Percentiles rank a stretch among this genome's conserved stretches.
phyloP scores from a whole-genome alignment of 192 early-diverging fungal species.

The Podila clonocystis region DNA sequence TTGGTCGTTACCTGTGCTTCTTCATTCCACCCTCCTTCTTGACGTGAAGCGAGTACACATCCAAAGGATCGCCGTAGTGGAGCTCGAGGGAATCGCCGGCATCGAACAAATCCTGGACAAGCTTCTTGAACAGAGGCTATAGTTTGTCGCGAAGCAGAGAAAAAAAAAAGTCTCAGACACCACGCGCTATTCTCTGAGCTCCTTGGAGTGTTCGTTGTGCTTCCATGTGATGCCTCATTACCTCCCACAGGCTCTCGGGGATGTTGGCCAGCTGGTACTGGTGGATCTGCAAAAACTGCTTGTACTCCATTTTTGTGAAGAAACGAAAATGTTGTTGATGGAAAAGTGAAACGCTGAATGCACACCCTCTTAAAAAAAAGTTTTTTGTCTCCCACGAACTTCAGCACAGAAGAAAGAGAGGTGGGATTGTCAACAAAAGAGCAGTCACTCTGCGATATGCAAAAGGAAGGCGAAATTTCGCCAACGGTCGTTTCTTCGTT shows the following conservation, averaged over 20 bases:
- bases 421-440: too few relatives aligned
- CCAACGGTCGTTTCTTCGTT: too few relatives aligned
- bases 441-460: too few relatives aligned
- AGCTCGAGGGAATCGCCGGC: constrained; percentile 60
- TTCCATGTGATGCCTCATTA: constrained; percentile 16
- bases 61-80: constrained; percentile 59
- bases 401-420: too few relatives aligned
- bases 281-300: constrained; percentile 55
- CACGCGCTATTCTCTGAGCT: neutral
- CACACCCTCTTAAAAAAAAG: constrained; percentile 4
- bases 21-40: constrained; percentile 55
- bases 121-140: constrained; percentile 62
- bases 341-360: neutral
- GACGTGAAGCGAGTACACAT: constrained; percentile 60
- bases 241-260: constrained; percentile 63
- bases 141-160: neutral
- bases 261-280: constrained; percentile 61
- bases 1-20: constrained; percentile 54
- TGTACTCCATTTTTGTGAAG: constrained; percentile 34
- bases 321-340: neutral
- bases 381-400: too few relatives aligned
- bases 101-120: constrained; percentile 60
- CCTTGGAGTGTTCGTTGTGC: neutral
- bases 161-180: neutral
- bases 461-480: too few relatives aligned